phyloP scores from a whole-genome alignment of 2,329 filamentous ascomycete species.

The Onygenales sp. region DNA sequence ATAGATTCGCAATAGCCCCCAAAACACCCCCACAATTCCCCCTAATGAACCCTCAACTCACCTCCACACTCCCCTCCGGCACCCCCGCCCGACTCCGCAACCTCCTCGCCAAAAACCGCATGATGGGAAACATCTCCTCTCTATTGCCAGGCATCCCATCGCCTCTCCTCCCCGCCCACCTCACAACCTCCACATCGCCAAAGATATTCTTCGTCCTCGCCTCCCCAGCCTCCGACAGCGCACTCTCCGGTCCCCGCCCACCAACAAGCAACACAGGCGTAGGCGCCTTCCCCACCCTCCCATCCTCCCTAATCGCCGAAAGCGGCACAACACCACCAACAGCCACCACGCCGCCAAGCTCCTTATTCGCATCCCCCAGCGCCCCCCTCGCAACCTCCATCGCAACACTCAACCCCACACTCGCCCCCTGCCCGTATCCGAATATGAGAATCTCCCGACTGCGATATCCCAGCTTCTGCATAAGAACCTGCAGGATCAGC shows the following conservation, averaged over 20 bases:
- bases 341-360: slow-evolving; percentile 32
- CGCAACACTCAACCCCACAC: slow-evolving; percentile 49
- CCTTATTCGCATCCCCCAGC: slow-evolving; percentile 11
- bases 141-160: slow-evolving; percentile 75
- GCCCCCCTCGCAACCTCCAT: slow-evolving; percentile 28
- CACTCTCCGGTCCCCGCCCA: slow-evolving; percentile 29
- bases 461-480: slow-evolving; percentile 51
- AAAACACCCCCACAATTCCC: background rate
- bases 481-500: slow-evolving; percentile 43
- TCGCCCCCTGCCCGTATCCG: slow-evolving; percentile 60
- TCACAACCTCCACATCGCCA: slow-evolving; percentile 54
- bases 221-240: slow-evolving; percentile 54
- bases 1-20: background rate
- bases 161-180: slow-evolving; percentile 58
- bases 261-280: slow-evolving; percentile 35
- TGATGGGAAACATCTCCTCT: slow-evolving; percentile 83
- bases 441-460: slow-evolving; percentile 52
- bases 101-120: slow-evolving; percentile 56
- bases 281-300: slow-evolving; percentile 22
- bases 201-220: slow-evolving; percentile 59
- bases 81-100: slow-evolving; percentile 36
- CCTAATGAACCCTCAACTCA: slow-evolving; percentile 17
- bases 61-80: slow-evolving; percentile 36
- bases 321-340: slow-evolving; percentile 34
- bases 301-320: slow-evolving; percentile 17